Evolutionary conservation across 768 basidiomycete species (phyloP), one percentile per base, ranked within the genome.

Genomic region (Tephrocybe rancida): DNA sequence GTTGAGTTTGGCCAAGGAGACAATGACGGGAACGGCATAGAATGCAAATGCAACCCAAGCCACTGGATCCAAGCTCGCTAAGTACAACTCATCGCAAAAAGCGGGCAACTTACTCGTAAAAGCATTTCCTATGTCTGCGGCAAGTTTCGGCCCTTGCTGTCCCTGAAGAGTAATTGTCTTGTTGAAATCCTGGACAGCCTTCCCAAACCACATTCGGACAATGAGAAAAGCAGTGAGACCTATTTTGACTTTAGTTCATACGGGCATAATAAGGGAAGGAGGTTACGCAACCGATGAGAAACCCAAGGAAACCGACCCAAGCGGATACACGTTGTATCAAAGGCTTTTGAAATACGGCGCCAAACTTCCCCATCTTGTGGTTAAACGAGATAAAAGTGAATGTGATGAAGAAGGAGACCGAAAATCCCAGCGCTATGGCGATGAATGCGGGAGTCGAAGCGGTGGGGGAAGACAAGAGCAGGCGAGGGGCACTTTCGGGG

Each of bases 141-240:
- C 70, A 39, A 92, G 73, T 29, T 82, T 70, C 1, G 87, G 86
- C 4, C 79, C 85, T 50, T 77, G 70, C 3, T 64, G 54, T 19
- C 84, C 86, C 55, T 79, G 78, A 8, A 77, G 65, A 22, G 72
- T 56, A 47, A 92, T 84, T 47, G 75, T 82, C 39, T 71, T 63
- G 65, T 92, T 92, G 70, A 92, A 92, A 62, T 90, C 89, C 48
- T 85, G 80, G 0, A 86, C 83, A 2, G 88, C 84, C 67, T 91
- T 90, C 18, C 85, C 88, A 56, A 90, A 90, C 82, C 86, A 90
- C 81, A 92, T 88, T 55, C 87, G 83, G 48, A 88, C 70, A 54
- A 92, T 77, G 18, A 90, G 74, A 71, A 88, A 88, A 8, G 86
- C 75, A 2, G 83, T 83, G 53, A 89, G 67, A 13, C 88, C 89